These are phyloP conservation scores for Madurella mycetomatis DNA, from an alignment of 2,329 filamentous ascomycete species.

Conservation along the genomic window DNA sequence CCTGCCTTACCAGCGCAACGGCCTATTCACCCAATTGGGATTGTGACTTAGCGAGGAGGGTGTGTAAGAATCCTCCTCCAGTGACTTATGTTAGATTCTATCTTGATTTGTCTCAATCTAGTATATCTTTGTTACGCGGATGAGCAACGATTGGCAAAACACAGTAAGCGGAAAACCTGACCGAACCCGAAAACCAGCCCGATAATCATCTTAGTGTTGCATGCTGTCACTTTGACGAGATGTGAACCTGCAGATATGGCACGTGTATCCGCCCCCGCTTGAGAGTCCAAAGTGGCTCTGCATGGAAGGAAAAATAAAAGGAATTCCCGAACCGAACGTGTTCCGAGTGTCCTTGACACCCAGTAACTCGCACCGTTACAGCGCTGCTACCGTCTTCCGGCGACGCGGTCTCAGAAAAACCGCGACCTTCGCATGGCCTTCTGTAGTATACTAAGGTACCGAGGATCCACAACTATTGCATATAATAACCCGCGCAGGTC, in stretches of 20 bases:
- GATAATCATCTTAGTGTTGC: too few relatives aligned
- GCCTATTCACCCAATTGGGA: slow-evolving; percentile 2
- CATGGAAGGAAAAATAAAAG: not conserved
- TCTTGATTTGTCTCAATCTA: not conserved
- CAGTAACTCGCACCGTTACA: not conserved
- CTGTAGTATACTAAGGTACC: too few relatives aligned
- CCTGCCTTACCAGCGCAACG: not conserved
- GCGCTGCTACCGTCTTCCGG: not conserved
- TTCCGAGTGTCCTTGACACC: not conserved
- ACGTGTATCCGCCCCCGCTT: slow-evolving; percentile 3
- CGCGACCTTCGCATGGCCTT: too few relatives aligned
- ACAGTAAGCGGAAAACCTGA: not conserved
- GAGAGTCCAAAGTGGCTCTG: too few relatives aligned
- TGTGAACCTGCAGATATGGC: slow-evolving; percentile 6
- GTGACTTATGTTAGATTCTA: not conserved
- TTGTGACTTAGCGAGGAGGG: not conserved
- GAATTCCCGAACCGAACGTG: not conserved
- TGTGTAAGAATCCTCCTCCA: slow-evolving; percentile 13
- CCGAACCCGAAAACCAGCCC: too few relatives aligned
- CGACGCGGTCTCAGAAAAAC: too few relatives aligned
- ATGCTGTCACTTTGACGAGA: slow-evolving; percentile 5
- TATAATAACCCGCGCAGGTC: too few relatives aligned
- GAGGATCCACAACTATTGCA: too few relatives aligned
- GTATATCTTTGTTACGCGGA: too few relatives aligned
- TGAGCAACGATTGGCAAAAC: not conserved